Evolutionary conservation across 208 protist genomes (phyloP), one percentile per base, ranked within the genome.

Genomic region (Trypanosoma avium): DNA sequence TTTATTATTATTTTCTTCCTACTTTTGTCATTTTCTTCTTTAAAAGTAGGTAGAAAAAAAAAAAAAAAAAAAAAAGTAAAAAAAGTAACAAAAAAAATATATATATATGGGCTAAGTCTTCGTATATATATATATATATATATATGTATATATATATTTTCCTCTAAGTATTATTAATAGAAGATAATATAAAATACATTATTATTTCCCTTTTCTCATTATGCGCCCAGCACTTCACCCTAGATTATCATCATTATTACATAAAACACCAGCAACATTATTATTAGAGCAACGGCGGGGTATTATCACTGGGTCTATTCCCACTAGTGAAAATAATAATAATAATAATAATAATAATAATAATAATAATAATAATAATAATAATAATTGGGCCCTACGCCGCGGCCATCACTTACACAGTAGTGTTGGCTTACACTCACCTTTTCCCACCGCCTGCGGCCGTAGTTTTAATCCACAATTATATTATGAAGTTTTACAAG

Each of bases 401-500:
- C 75, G 79, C 35, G 82, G 81, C 9, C 88, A 94, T 32, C 88
- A 92, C 57, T 67, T 94, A 35, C 78, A 88, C 36, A 89, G 78
- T 64, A 92, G 82, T 49, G 70, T 88, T 0, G 85, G 85, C 5
- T 75, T 90, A 21, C 84, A 90, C 70, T 75, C 63, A 2, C 61
- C 82, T 3, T 82, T 86, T 22, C 48, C 61, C 45, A 94, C 88
- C 17, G 88, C 88, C 15, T 94, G 88, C 61, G 88, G 88, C 10
- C 84, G 88, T 17, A 62, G 61, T n/a, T 94, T 94, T 53, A 79
- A 90, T 61, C 82, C 85, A 15, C 77, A 90, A 61, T 46, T 88
- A 8, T 92, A 92, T 68, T 80, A 92, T 65, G 88, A 94, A 63
- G 70, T 92, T 27, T 61, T 94, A 38, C 88, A 94, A 77, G 88